A percentile compares a stretch with the other conserved stretches of the same genome.
phyloP scores from a whole-genome alignment of 2,329 filamentous ascomycete species.

The Knufia petricola region DNA sequence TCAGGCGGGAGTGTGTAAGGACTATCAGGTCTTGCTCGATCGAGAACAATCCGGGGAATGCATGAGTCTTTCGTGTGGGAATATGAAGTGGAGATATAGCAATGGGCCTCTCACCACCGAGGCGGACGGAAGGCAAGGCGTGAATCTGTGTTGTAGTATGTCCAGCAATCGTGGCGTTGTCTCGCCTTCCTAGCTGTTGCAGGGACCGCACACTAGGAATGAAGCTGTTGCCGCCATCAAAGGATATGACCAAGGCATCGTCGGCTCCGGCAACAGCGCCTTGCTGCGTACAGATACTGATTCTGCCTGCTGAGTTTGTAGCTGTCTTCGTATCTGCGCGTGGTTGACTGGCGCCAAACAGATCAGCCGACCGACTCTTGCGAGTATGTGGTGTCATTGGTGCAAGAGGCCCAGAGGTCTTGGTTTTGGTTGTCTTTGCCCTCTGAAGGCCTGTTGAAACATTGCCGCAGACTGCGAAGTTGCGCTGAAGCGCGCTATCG shows the following conservation, averaged over 20 bases:
- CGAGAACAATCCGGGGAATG: conserved; percentile 1
- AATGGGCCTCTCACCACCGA: conserved; percentile 1
- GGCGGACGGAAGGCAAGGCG: not conserved
- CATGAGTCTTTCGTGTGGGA: not conserved
- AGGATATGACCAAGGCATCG: conserved; percentile 36
- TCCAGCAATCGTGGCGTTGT: not conserved
- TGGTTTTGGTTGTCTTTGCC: conserved; percentile 5
- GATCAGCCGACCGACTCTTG: conserved; percentile 34
- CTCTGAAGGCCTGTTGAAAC: conserved; percentile 22
- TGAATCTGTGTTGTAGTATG: not conserved
- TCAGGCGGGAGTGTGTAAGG: conserved; percentile 6
- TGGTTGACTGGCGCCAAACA: conserved; percentile 26
- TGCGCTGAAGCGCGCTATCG: conserved; percentile 26
- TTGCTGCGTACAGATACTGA: conserved; percentile 32
- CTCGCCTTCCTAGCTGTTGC: conserved; percentile 30
- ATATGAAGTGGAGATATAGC: not conserved
- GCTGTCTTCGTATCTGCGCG: not conserved
- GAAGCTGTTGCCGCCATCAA: conserved; percentile 32
- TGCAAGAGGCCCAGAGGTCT: conserved; percentile 26
- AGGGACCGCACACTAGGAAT: conserved; percentile 36
- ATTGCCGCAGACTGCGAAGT: conserved; percentile 35
- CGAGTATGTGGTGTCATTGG: conserved; percentile 42
- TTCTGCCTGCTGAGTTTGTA: conserved; percentile 27
- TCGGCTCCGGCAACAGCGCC: conserved; percentile 27
- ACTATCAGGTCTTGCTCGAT: conserved; percentile 12